These are phyloP conservation scores for Arabidopsis thaliana DNA, from an alignment of 345 rosid species.

Conservation along the genomic window TAIR10.1 NC_003076.8:5076501-5077000, in stretches of 20 bases:
- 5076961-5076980: no score
- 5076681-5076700: not conserved
- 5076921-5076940: no score
- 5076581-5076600: conserved; percentile 36
- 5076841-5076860: conserved; percentile 1
- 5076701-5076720: not conserved
- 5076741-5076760: conserved; percentile 27
- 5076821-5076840: conserved; percentile 31
- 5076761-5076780: conserved; percentile 8
- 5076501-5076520: not conserved
- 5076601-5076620: conserved; percentile 32
- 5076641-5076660: conserved; percentile 33
- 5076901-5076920: not conserved
- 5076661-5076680: conserved; percentile 13
- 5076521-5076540: conserved; percentile 17
- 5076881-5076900: not conserved
- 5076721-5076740: conserved; percentile 16
- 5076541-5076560: not conserved
- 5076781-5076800: not conserved
- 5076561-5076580: conserved; percentile 4
- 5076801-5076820: not conserved
- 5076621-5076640: conserved; percentile 14
- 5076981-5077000: no score
- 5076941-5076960: no score
- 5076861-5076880: not conserved